These are phyloP conservation scores for Lasiosphaeris hirsuta DNA, from an alignment of 495 filamentous ascomycete species.

Conservation along the genomic window DNA sequence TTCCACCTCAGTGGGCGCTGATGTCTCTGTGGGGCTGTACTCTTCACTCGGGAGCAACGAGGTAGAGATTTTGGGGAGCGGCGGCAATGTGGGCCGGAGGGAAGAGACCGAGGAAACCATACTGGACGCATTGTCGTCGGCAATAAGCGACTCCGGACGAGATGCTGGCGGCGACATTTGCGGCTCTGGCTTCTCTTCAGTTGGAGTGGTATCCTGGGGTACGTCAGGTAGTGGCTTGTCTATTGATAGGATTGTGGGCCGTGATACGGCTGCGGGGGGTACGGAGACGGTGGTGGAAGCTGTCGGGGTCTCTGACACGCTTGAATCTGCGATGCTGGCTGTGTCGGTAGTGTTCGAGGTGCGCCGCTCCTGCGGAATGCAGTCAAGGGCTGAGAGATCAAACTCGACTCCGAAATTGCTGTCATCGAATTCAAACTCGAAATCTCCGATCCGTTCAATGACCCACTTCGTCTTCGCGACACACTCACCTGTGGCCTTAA, in stretches of 20 bases:
- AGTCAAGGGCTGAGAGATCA: conserved; percentile 42
- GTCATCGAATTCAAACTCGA: conserved; percentile 67
- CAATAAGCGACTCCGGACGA: conserved; percentile 37
- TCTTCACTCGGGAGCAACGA: conserved; percentile 38
- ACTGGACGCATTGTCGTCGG: conserved; percentile 31
- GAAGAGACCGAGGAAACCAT: conserved; percentile 40
- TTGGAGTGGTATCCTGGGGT: conserved; percentile 26
- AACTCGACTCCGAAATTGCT: conserved; percentile 47
- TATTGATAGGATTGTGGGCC: conserved; percentile 33
- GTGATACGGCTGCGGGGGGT: conserved; percentile 23
- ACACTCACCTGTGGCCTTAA: conserved; percentile 86
- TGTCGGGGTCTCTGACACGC: conserved; percentile 30
- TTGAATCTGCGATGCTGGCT: conserved; percentile 38
- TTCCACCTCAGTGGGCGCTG: conserved; percentile 32
- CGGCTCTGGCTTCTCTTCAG: conserved; percentile 21
- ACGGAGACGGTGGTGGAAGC: conserved; percentile 26
- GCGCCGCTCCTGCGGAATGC: conserved; percentile 20
- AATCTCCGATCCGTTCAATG: conserved; percentile 89
- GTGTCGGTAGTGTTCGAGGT: conserved; percentile 24
- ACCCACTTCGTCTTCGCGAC: conserved; percentile 79
- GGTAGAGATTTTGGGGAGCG: conserved; percentile 49
- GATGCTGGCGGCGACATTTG: conserved; percentile 35
- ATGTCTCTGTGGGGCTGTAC: conserved; percentile 46
- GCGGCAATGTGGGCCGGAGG: conserved; percentile 39
- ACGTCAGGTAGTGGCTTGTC: conserved; percentile 46